A percentile compares a stretch with the other conserved stretches of the same genome.
These are phyloP conservation scores for Willaertia magna DNA, from an alignment of 208 protist genomes.

Conservation along the genomic window DNA sequence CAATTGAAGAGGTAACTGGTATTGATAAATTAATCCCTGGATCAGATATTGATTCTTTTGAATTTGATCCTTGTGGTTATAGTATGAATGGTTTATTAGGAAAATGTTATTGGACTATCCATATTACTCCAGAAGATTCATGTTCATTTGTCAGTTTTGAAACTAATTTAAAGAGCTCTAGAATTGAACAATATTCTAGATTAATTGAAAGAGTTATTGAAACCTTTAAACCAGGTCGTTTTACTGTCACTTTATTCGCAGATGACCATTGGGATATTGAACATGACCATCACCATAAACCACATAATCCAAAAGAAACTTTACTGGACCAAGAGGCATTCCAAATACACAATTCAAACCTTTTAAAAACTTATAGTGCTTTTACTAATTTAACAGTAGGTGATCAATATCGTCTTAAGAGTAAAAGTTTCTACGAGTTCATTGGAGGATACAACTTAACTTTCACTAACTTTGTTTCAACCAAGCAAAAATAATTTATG, in stretches of 20 bases:
- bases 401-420: neutral
- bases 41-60: conserved; percentile 55
- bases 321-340: neutral
- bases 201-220: neutral
- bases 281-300: neutral
- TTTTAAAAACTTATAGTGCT: neutral
- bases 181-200: neutral
- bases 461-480: neutral
- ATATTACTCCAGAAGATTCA: conserved; percentile 80
- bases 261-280: neutral
- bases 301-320: neutral
- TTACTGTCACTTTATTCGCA: neutral
- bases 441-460: neutral
- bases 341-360: neutral
- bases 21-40: conserved; percentile 30
- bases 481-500: no score
- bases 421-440: neutral
- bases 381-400: neutral
- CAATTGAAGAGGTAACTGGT: neutral
- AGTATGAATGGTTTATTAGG: conserved; percentile 73
- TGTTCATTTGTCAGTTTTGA: conserved; percentile 82
- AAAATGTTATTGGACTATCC: conserved; percentile 74
- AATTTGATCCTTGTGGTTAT: conserved; percentile 84
- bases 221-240: neutral
- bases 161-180: conserved; percentile 49